Evolutionary conservation across 768 basidiomycete genomes (phyloP).

Genomic region (Mycena capillaripes): DNA sequence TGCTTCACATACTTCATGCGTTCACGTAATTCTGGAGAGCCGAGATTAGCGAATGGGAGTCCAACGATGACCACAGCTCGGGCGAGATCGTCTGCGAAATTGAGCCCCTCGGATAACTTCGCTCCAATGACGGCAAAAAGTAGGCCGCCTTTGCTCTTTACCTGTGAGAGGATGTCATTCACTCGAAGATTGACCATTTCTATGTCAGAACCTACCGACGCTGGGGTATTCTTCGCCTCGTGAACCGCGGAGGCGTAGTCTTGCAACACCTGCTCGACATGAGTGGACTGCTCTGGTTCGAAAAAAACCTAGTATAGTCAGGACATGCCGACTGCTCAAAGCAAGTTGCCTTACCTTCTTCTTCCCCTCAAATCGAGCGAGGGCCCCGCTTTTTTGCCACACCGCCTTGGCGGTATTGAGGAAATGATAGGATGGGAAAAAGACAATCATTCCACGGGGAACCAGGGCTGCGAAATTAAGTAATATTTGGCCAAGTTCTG

Average conservation of each 20-base stretch:
- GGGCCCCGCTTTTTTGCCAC: slow-evolving; percentile 75
- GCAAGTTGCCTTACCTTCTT: slow-evolving; percentile 64
- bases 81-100: slow-evolving; percentile 85
- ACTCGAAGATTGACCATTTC: background rate
- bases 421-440: slow-evolving; percentile 93
- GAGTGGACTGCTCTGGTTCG: slow-evolving; percentile 81
- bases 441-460: slow-evolving; percentile 92
- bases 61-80: slow-evolving; percentile 91
- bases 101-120: slow-evolving; percentile 94
- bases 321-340: background rate
- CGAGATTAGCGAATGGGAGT: slow-evolving; percentile 92
- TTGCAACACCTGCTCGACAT: slow-evolving; percentile 81
- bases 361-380: slow-evolving; percentile 74
- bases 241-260: slow-evolving; percentile 74
- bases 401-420: slow-evolving; percentile 73
- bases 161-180: slow-evolving; percentile 30
- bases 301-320: slow-evolving; percentile 77
- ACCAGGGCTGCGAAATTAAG: slow-evolving; percentile 84
- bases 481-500: slow-evolving; percentile 87
- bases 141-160: slow-evolving; percentile 74
- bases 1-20: slow-evolving; percentile 90
- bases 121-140: slow-evolving; percentile 96
- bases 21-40: slow-evolving; percentile 92
- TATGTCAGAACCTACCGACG: background rate
- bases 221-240: slow-evolving; percentile 22